These are phyloP conservation scores for Eimeria falciformis DNA, from an alignment of 169 alveolate species.

Conservation along the genomic window DNA sequence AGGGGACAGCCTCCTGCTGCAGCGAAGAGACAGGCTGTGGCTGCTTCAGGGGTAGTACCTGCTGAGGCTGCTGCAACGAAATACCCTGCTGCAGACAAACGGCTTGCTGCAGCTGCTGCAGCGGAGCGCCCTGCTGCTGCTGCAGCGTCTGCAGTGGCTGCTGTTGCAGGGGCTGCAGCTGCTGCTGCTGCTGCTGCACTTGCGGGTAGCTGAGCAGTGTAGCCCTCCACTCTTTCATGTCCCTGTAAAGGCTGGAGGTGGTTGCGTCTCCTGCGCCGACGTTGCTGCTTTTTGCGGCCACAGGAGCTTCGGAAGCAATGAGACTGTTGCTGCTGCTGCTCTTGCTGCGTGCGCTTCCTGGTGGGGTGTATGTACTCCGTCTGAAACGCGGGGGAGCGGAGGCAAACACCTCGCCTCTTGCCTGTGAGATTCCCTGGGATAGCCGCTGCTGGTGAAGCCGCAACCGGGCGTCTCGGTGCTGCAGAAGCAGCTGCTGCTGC, in stretches of 20 bases:
- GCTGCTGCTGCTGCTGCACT: not conserved
- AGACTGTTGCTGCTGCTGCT: constrained; percentile 58
- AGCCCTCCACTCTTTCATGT: constrained; percentile 10
- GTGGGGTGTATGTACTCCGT: constrained; percentile 10
- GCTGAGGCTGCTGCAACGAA: not conserved
- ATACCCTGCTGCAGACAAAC: not conserved
- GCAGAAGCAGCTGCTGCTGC: constrained; percentile 67
- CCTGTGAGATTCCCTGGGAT: not conserved
- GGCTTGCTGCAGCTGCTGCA: not conserved
- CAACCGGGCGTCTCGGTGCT: constrained; percentile 51
- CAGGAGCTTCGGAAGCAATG: constrained; percentile 1
- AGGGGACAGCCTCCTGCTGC: not conserved
- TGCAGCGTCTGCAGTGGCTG: not conserved
- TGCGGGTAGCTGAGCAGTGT: not conserved
- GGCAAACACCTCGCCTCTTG: constrained; percentile 4
- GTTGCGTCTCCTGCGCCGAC: not conserved
- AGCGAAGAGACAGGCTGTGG: not conserved
- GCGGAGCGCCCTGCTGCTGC: not conserved
- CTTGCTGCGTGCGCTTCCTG: constrained; percentile 32
- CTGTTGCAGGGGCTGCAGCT: constrained; percentile 17
- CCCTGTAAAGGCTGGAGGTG: not conserved
- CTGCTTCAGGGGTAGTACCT: not conserved
- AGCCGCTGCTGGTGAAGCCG: constrained; percentile 56
- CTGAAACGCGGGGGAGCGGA: not conserved
- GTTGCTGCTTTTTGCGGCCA: not conserved